Evolutionary conservation across 805 yeast genomes (phyloP), one percentile per base, ranked within the genome.

Genomic region (Helenozyma baotianmanensis): DNA sequence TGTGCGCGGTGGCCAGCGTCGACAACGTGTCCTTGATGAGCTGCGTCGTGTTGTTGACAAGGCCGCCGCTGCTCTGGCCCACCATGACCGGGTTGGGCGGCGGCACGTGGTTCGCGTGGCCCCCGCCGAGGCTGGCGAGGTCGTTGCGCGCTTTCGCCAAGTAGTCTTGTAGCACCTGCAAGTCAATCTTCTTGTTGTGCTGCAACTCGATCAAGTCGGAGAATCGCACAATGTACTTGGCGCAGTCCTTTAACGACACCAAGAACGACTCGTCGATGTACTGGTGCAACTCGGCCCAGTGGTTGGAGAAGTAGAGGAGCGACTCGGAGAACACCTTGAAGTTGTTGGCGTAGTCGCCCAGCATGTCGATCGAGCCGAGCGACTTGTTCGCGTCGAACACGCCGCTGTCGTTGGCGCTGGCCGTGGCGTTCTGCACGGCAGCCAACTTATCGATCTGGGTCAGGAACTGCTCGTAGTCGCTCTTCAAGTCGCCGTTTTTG

Each of bases 161-260:
- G 59, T 90, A 90, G 34, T 83, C 94, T 24, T 77, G 74, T 27
- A 90, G 65, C 32, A 84, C 94, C 53, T 92, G 97, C 50, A 82
- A 80, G 55, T 90, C 98, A 17, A 90, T 74, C 48, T 85, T 89
- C 56, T 89, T 89, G 53, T 87, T 88, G 51, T 90, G 97, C 44
- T 90, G 87, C 36, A 84, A 70, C 51, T 82, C 88, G 33, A 92
- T 74, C 38, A 90, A 62, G 40, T 72, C 76, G 49, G 68, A 60
- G 29, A 67, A 53, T 19, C 64, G 55, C 4, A 66, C 51, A 29
- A 67, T 64, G 39, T 64, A 92, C 58, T 85, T 89, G 42, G 90
- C 87, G 59, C 92, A 70, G 57, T 92, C 97, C 45, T 84, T 82
- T 44, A 92, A 61, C 9, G 94, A 78, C 2, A 85, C 83, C 30